Evolutionary conservation across 2,329 filamentous ascomycete genomes (phyloP), one percentile per base, ranked within the genome.

Genomic region (Cordyceps farinosa): DNA sequence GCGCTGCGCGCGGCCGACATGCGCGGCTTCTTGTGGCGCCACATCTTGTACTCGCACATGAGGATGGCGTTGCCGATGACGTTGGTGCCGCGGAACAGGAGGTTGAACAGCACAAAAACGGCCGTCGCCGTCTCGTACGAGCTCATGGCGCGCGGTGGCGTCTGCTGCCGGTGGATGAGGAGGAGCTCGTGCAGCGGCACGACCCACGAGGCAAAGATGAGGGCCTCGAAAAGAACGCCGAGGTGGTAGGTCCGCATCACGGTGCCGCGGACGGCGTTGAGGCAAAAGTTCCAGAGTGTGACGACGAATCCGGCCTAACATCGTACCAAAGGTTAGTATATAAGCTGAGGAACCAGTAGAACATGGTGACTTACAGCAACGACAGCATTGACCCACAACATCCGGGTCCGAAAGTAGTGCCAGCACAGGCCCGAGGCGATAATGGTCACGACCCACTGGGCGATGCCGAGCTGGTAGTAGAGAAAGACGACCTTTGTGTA

Each of bases 1-100:
- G 71, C 42, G 10, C 67, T 70, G 7, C 67, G 67, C 56, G 65
- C 61, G 8, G 57, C 67, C 1, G 72, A 68, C 56, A 72, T 67
- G 34, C 68, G 64, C 8, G 76, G 74, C 40, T 71, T 69, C 58
- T 74, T 70, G 44, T 75, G 76, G 6, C 68, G 73, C 67, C 76
- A 79, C 42, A 76, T 66, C 61, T 77, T 73, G 66, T 75, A 78
- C 64, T 78, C 76, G 66, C 61, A 72, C 11, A 74, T 57, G 34
- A 80, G 70, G 27, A 78, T 64, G 4, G 74, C 44, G 64, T 78
- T 78, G 15, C 78, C 78, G 2, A 78, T 40, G 13, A 71, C 66
- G 61, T 79, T 79, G 9, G 79, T 63, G 9, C 76, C 65, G 6
- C 77, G 75, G 48, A 77, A 77, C 1, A 75, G 9, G 77, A 78